phyloP scores from a whole-genome alignment of 345 rosid genomes.

The Hibiscus tridactylites region DNA sequence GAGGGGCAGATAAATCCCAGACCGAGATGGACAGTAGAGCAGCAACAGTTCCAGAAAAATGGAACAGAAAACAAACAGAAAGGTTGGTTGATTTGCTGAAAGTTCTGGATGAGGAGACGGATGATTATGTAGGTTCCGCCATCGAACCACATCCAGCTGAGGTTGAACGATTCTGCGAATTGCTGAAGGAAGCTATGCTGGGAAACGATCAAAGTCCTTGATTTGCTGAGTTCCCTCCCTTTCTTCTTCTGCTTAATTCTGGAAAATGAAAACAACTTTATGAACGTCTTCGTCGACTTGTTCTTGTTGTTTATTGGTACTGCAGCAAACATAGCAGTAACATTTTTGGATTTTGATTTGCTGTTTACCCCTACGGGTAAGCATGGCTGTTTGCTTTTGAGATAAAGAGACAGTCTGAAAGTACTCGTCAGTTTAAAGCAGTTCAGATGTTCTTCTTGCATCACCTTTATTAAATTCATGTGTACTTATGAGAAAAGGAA shows the following conservation, averaged over 20 bases:
- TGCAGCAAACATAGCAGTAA: too few species aligned
- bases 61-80: background rate
- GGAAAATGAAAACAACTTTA: background rate
- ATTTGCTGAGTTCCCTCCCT: background rate
- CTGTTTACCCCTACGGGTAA: too few species aligned
- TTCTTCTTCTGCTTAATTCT: too few species aligned
- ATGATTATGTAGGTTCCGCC: background rate
- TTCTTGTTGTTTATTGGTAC: too few species aligned
- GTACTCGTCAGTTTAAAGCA: too few species aligned
- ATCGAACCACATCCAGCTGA: background rate
- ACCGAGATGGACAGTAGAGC: background rate
- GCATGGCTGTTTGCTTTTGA: too few species aligned
- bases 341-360: too few species aligned
- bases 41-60: background rate
- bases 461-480: too few species aligned
- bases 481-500: too few species aligned
- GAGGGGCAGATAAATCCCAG: background rate
- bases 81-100: background rate
- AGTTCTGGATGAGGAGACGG: background rate
- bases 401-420: too few species aligned
- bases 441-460: too few species aligned
- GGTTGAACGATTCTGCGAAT: slow-evolving; percentile 2
- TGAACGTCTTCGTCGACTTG: too few species aligned
- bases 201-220: background rate
- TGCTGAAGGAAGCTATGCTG: slow-evolving; percentile 1